These are phyloP conservation scores for Arthrocladium fulminans DNA, from an alignment of 2,329 filamentous ascomycete genomes.

Conservation along the genomic window DNA sequence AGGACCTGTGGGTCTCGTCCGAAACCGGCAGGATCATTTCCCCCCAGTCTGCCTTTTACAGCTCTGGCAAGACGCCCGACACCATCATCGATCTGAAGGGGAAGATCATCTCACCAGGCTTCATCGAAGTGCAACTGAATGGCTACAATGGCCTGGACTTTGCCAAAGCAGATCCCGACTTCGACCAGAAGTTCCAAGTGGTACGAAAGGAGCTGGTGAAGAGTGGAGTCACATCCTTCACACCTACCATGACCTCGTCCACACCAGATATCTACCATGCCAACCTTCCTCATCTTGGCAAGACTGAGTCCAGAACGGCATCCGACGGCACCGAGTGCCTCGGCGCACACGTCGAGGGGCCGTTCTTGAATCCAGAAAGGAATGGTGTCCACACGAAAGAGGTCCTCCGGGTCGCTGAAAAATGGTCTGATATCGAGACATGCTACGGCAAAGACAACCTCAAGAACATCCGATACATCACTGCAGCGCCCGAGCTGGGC, in stretches of 20 bases:
- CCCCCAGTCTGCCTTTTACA: conserved; percentile 52
- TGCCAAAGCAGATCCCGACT: conserved; percentile 59
- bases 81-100: conserved; percentile 69
- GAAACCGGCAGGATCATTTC: conserved; percentile 71
- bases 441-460: conserved; percentile 62
- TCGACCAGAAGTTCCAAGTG: conserved; percentile 61
- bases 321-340: conserved; percentile 72
- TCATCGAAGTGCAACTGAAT: conserved; percentile 89
- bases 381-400: conserved; percentile 76
- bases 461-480: conserved; percentile 63
- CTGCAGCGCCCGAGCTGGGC: conserved; percentile 73
- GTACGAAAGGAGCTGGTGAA: conserved; percentile 63
- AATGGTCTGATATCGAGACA: conserved; percentile 48
- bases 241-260: conserved; percentile 79
- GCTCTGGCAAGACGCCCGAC: conserved; percentile 50
- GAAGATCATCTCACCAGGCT: conserved; percentile 72
- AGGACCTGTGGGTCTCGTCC: conserved; percentile 85
- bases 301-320: conserved; percentile 48
- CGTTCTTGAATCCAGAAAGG: conserved; percentile 72
- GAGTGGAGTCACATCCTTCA: conserved; percentile 79
- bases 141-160: conserved; percentile 92
- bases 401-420: conserved; percentile 55
- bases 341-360: conserved; percentile 84
- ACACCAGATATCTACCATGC: conserved; percentile 67
- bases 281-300: conserved; percentile 65